These are phyloP conservation scores for Kazachstania taianensis DNA, from an alignment of 805 yeast species.

Conservation along the genomic window DNA sequence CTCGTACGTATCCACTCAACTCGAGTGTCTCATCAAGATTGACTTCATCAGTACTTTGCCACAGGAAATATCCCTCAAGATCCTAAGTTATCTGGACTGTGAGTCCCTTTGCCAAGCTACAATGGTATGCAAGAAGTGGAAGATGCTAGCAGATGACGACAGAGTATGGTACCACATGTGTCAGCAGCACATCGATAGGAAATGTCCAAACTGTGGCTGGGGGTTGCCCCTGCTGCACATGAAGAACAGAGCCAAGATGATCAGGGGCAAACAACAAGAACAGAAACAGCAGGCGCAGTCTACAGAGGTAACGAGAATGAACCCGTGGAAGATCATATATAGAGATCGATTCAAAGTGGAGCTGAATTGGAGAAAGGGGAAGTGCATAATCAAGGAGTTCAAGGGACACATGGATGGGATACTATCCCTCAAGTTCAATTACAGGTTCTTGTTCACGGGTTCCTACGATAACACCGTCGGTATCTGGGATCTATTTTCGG, in stretches of 20 bases:
- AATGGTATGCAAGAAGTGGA: slow-evolving; percentile 83
- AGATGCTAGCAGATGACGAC: slow-evolving; percentile 85
- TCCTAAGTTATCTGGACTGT: slow-evolving; percentile 84
- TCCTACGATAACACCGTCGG: slow-evolving; percentile 84
- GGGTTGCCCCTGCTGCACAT: slow-evolving; percentile 91
- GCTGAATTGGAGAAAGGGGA: slow-evolving; percentile 88
- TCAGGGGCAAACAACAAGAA: slow-evolving; percentile 3
- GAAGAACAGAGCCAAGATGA: slow-evolving; percentile 46
- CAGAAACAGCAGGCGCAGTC: neutral
- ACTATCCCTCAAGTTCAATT: slow-evolving; percentile 77
- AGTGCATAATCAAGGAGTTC: slow-evolving; percentile 52
- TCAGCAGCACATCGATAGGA: slow-evolving; percentile 94
- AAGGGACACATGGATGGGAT: slow-evolving; percentile 82
- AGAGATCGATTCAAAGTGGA: slow-evolving; percentile 86
- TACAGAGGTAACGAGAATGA: slow-evolving; percentile 8
- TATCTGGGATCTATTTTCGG: slow-evolving; percentile 85
- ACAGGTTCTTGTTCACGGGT: slow-evolving; percentile 76
- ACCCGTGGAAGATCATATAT: slow-evolving; percentile 96
- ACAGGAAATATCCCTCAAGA: slow-evolving; percentile 71
- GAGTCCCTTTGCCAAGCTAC: slow-evolving; percentile 90
- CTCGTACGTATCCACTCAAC: slow-evolving; percentile 74
- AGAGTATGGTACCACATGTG: slow-evolving; percentile 98
- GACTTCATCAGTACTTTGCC: slow-evolving; percentile 85
- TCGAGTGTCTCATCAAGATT: slow-evolving; percentile 68
- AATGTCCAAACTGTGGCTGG: slow-evolving; percentile 99